Base-by-base conservation (phyloP, 352 stramenopile genomes). In the Pythium oligandrum region DNA sequence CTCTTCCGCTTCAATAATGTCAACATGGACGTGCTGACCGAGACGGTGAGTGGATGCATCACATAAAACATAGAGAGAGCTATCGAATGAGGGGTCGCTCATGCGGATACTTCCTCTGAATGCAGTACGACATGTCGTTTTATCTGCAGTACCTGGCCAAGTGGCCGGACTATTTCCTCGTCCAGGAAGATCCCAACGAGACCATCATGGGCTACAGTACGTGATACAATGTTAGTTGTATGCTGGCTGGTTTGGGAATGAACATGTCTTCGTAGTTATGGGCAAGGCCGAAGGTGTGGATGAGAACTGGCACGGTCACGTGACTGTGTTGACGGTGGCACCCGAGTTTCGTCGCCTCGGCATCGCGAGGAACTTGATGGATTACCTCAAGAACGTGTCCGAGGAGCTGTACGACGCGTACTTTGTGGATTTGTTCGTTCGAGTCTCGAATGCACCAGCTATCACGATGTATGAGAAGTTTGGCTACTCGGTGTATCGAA, bases 381-480 rank as follows among this genome's bases (percentile, higher is more conserved):
- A 96, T 48, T 89, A 95, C 66, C 85, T 98, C 49, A 92, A 98
- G 71, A 77, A 83, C 43, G 78, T 91, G 8, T 88, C 81, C 6
- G 66, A 82, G 31, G 73, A 88, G 51, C 68, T 88, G 48, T 90
- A 83, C 65, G 90, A 98, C 68, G 93, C 77, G 12, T 98, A 98
- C 78, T 99, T 99, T 77, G 97, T 99, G 48, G 97, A 99, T 66
- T 72, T 99, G 26, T 99, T 99, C 64, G 97, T 99, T n/a, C 79
- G 97, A 30, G 85, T 94, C n/a, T 98, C 92, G 39, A 99, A 99
- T 78, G 74, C 67, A 35, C 63, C 95, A n/a, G 92, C 92, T 9
- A 96, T 97, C 49, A 59, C 63, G 44, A 97, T 98, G 90, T 98
- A 98, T 68, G 72, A 93, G 50, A 88, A 91, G 37, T 86, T 98